phyloP scores from a whole-genome alignment of 192 early-diverging fungal species.

The Coemansia sp. region DNA sequence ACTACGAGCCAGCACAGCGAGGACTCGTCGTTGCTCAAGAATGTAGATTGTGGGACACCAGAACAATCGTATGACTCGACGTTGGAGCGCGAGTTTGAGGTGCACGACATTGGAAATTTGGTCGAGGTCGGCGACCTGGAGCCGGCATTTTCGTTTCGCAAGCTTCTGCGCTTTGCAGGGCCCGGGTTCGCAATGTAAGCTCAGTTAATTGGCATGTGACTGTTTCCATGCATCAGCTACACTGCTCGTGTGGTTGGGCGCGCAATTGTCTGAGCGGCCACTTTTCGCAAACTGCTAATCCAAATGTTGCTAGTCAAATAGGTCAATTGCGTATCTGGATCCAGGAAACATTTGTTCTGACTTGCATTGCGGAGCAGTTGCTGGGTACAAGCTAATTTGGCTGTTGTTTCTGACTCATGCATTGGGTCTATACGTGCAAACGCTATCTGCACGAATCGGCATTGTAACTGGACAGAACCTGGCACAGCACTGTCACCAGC shows the following conservation, averaged over 20 bases:
- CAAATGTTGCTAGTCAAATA: conserved; percentile 15
- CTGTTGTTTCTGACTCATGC: conserved; percentile 64
- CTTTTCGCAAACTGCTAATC: neutral
- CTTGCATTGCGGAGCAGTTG: conserved; percentile 68
- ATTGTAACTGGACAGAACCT: conserved; percentile 67
- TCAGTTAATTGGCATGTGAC: conserved; percentile 1
- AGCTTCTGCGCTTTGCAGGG: conserved; percentile 64
- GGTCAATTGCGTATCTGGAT: conserved; percentile 69
- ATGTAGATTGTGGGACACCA: neutral
- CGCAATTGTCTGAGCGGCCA: too few species aligned
- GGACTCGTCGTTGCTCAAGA: neutral
- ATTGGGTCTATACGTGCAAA: conserved; percentile 64
- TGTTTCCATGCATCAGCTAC: neutral
- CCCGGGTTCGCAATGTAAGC: conserved; percentile 61
- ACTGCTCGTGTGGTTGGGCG: too few species aligned
- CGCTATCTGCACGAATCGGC: conserved; percentile 61
- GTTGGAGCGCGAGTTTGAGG: conserved; percentile 42
- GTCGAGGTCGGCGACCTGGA: conserved; percentile 58
- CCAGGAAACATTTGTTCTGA: conserved; percentile 72
- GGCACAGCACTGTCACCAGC: conserved; percentile 56
- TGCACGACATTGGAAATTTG: conserved; percentile 38
- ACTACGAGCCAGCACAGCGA: conserved; percentile 1
- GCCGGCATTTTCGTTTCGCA: conserved; percentile 58
- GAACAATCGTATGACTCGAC: neutral
- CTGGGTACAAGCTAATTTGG: conserved; percentile 68